Evolutionary conservation across 371 early-diverging fungal genomes (phyloP).

Genomic region (Mortierella sp.): DNA sequence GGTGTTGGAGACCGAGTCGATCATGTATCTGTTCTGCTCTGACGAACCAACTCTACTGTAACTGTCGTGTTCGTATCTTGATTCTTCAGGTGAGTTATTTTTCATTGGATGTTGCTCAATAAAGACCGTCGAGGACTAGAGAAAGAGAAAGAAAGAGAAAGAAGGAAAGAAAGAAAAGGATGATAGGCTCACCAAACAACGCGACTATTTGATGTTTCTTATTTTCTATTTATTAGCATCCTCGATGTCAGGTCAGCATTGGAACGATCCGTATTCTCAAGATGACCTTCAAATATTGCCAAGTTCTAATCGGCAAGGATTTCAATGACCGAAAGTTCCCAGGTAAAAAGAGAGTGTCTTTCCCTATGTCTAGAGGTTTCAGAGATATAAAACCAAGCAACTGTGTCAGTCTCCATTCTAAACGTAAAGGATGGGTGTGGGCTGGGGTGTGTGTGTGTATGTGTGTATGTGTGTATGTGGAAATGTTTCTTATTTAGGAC

Average conservation of each 20-base stretch:
- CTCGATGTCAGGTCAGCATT: constrained; percentile 54
- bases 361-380: too few relatives aligned
- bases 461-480: too few relatives aligned
- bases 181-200: background rate
- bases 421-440: too few relatives aligned
- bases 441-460: too few relatives aligned
- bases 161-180: background rate
- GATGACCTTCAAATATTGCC: constrained; percentile 44
- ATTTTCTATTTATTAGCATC: constrained; percentile 17
- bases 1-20: constrained; percentile 48
- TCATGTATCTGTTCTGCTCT: constrained; percentile 50
- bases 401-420: too few relatives aligned
- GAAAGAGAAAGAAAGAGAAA: too few relatives aligned
- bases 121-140: too few relatives aligned
- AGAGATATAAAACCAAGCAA: too few relatives aligned
- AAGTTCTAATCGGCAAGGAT: constrained; percentile 53
- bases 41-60: constrained; percentile 44
- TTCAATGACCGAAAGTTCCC: constrained; percentile 29
- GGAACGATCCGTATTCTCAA: constrained; percentile 53
- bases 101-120: background rate
- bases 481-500: constrained; percentile 24
- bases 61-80: constrained; percentile 50
- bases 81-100: constrained; percentile 47
- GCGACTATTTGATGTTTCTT: background rate
- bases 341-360: constrained; percentile 16